Percentiles rank a stretch among this genome's conserved stretches.
phyloP scores from a whole-genome alignment of 306 rosid species.

The Cyclanthera cordifolia region DNA sequence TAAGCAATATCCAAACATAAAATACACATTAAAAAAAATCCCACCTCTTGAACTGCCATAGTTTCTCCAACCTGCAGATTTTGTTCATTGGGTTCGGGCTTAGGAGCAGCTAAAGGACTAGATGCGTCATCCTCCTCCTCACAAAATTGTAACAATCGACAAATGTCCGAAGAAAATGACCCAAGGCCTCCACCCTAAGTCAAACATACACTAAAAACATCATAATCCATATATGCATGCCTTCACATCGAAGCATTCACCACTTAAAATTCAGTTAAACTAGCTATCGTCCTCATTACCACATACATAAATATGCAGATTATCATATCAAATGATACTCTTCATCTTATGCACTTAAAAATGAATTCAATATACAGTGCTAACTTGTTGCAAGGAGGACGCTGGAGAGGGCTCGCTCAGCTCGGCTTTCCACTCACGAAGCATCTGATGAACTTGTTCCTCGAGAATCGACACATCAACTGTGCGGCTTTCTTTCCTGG shows the following conservation, averaged over 20 bases:
- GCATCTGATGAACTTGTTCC: conserved; percentile 99
- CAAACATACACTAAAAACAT: conserved; percentile 29
- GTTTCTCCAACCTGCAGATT: conserved; percentile 48
- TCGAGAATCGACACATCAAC: conserved; percentile 67
- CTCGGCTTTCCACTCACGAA: conserved; percentile 97
- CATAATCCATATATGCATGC: conserved; percentile 33
- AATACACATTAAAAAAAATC: conserved; percentile 8
- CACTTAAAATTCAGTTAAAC: not conserved
- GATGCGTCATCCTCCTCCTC: conserved; percentile 99
- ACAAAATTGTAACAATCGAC: conserved; percentile 71
- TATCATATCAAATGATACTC: not conserved
- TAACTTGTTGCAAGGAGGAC: conserved; percentile 91
- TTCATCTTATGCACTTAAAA: conserved; percentile 12
- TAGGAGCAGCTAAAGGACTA: conserved; percentile 76
- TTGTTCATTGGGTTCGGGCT: conserved; percentile 78
- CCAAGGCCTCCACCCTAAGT: conserved; percentile 85
- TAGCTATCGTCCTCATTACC: conserved; percentile 12
- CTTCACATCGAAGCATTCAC: conserved; percentile 20
- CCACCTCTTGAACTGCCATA: conserved; percentile 51
- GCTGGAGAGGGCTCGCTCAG: conserved; percentile 94
- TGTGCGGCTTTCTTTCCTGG: conserved; percentile 92
- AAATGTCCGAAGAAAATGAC: conserved; percentile 92
- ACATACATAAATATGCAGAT: conserved; percentile 7
- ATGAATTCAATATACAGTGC: conserved; percentile 21
- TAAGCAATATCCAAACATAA: conserved; percentile 5